Evolutionary conservation across 306 rosid genomes (phyloP).

Genomic region (Lathyrus oleraceus): DNA sequence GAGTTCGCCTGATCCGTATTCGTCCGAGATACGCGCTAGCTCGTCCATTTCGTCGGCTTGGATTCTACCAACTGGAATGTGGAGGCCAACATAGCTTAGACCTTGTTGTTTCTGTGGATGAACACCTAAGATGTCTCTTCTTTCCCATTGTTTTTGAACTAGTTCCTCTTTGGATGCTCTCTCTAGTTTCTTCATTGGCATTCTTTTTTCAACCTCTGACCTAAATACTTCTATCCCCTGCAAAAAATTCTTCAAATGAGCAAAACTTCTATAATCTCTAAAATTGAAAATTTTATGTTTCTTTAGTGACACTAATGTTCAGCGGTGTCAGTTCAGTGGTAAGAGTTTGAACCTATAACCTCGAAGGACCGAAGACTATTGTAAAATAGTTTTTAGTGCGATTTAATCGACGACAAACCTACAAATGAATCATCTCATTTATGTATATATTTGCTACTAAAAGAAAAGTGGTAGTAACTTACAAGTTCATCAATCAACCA

Average conservation of each 20-base stretch:
- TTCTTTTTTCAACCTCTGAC: conserved; percentile 84
- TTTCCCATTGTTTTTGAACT: conserved; percentile 72
- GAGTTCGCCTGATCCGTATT: conserved; percentile 83
- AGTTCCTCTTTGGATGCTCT: conserved; percentile 75
- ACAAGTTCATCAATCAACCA: conserved; percentile 97
- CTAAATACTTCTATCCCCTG: conserved; percentile 95
- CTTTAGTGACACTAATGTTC: not conserved
- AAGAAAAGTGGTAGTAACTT: conserved; percentile 5
- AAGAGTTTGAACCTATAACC: no score
- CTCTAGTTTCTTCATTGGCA: conserved; percentile 60
- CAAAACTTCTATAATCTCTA: not conserved
- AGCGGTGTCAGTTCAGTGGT: no score
- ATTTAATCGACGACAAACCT: no score
- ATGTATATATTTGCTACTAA: no score
- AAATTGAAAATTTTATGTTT: not conserved
- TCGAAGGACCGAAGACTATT: no score
- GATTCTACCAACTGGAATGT: conserved; percentile 88
- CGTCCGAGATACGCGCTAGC: conserved; percentile 70
- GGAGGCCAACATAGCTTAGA: conserved; percentile 73
- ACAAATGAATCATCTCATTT: no score
- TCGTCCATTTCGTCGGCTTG: conserved; percentile 92
- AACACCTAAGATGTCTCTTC: conserved; percentile 82
- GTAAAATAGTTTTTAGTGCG: not conserved
- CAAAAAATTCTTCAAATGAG: not conserved
- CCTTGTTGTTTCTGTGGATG: conserved; percentile 90